Conservation (phyloP, 495 filamentous ascomycete species). For the Aspergillus incahuasiensis region DNA sequence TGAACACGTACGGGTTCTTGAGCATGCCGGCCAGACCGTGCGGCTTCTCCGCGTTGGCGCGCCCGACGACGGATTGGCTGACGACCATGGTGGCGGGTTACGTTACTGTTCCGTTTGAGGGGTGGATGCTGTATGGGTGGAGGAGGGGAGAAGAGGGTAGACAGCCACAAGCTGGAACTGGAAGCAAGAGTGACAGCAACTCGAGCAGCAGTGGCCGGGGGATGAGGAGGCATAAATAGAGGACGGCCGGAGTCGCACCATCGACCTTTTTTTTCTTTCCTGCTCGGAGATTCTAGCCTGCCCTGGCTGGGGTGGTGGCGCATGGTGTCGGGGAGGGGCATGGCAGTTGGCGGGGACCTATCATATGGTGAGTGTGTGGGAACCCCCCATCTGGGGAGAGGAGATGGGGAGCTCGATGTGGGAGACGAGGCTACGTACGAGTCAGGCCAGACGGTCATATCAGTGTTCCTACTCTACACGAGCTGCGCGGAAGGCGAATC, state of each 20-base stretch:
- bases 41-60: constrained; percentile 7
- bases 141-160: no score
- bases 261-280: neutral
- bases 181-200: no score
- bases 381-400: neutral
- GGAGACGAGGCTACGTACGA: neutral
- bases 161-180: no score
- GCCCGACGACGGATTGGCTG: constrained; percentile 8
- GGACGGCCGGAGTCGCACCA: neutral
- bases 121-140: no score
- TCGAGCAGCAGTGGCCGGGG: no score
- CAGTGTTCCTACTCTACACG: no score
- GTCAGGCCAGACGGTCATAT: no score
- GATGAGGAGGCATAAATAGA: neutral
- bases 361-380: neutral
- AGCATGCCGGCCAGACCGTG: constrained; percentile 7
- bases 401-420: no score
- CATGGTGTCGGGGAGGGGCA: neutral
- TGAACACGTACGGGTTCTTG: constrained; percentile 7
- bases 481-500: no score
- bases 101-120: no score
- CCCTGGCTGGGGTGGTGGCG: neutral
- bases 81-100: constrained; percentile 2
- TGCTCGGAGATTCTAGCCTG: neutral
- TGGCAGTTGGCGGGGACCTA: neutral